phyloP scores from a whole-genome alignment of 176 grass and related monocot genomes.

The Dendrocalamus sinicus region DNA sequence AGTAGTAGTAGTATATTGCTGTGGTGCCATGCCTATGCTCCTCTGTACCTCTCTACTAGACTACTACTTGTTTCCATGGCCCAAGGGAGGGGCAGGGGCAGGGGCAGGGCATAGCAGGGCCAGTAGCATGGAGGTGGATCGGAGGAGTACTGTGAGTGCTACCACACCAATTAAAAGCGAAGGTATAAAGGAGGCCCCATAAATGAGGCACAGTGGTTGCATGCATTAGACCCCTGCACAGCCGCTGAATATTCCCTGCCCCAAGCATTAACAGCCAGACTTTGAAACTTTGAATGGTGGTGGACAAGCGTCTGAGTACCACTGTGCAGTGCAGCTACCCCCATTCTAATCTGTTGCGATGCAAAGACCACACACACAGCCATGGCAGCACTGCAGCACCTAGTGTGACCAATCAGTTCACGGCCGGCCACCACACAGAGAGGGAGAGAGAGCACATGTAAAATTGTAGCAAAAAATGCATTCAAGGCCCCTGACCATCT shows the following conservation, averaged over 20 bases:
- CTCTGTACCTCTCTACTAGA: conserved; percentile 9
- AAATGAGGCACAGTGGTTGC: conserved; percentile 50
- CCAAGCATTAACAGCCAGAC: conserved; percentile 52
- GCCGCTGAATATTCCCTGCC: conserved; percentile 68
- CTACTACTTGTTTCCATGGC: conserved; percentile 23
- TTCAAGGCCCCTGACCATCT: conserved; percentile 47
- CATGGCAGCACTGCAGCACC: conserved; percentile 4
- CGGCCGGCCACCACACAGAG: conserved; percentile 8
- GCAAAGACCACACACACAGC: conserved; percentile 4
- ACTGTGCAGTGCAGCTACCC: conserved; percentile 7
- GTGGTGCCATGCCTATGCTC: background rate
- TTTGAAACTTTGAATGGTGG: conserved; percentile 52
- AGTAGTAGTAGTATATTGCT: background rate
- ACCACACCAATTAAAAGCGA: conserved; percentile 50
- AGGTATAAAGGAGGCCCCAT: conserved; percentile 44
- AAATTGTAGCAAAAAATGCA: conserved; percentile 21
- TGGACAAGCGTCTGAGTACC: conserved; percentile 31
- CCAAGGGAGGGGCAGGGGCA: no score
- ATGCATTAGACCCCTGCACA: conserved; percentile 54
- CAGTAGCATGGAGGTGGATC: background rate
- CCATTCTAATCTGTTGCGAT: background rate
- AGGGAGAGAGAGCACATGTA: background rate
- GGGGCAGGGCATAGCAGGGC: background rate
- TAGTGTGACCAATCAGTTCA: conserved; percentile 27
- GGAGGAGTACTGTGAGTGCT: conserved; percentile 25